Percentiles rank a stretch among this genome's conserved stretches.
These are phyloP conservation scores for Catenaria anguillulae DNA, from an alignment of 371 early-diverging fungal species.

Conservation along the genomic window DNA sequence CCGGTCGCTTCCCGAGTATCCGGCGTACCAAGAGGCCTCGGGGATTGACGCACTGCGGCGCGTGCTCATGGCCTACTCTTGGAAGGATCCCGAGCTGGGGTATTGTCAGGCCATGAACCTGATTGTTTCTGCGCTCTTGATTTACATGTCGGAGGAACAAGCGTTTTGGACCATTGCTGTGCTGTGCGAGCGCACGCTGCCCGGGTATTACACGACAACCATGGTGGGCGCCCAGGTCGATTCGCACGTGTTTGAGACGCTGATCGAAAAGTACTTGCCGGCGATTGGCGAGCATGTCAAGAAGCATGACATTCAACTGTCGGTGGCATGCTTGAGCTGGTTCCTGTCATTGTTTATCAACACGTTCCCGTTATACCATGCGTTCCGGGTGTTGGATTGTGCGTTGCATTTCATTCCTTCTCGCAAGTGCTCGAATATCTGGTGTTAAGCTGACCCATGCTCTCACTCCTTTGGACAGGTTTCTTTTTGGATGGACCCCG, in stretches of 20 bases:
- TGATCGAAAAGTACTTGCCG: conserved; percentile 65
- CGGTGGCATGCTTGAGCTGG: conserved; percentile 90
- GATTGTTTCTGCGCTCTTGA: conserved; percentile 79
- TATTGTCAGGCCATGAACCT: conserved; percentile 99
- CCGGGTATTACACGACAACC: conserved; percentile 90
- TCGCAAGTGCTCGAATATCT: too few species aligned
- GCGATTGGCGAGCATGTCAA: conserved; percentile 54
- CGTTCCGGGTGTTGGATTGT: conserved; percentile 81
- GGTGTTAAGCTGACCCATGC: too few species aligned
- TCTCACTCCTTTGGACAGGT: too few species aligned
- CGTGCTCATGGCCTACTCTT: conserved; percentile 72
- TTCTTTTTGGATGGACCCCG: conserved; percentile 86
- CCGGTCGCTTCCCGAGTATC: conserved; percentile 77
- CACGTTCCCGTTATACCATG: conserved; percentile 74
- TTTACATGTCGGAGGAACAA: conserved; percentile 89
- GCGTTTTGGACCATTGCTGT: conserved; percentile 86
- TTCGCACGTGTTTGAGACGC: conserved; percentile 81
- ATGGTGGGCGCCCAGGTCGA: conserved; percentile 95
- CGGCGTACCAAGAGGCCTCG: conserved; percentile 76
- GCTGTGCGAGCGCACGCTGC: conserved; percentile 73
- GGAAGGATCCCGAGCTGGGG: conserved; percentile 78
- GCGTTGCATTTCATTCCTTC: conserved; percentile 16
- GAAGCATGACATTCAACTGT: conserved; percentile 77
- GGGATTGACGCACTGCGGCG: conserved; percentile 81
- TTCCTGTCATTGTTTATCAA: conserved; percentile 88